Conservation (phyloP, 164 flowering plant genomes). For the Piper longum region DNA sequence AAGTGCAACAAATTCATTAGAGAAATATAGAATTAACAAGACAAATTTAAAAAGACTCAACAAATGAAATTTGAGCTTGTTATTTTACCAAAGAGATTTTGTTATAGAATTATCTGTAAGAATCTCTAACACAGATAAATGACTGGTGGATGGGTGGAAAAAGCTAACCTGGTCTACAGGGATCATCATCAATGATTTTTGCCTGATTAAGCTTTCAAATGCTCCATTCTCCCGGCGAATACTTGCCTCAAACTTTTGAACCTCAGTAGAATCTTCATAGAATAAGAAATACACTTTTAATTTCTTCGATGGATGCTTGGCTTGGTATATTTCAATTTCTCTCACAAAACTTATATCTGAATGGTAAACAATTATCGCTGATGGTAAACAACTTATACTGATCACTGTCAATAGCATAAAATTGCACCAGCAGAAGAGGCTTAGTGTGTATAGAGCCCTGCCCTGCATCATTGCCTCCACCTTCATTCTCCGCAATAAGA, state of each 20-base stretch:
- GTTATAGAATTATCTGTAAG: neutral
- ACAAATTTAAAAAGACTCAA: too few species aligned
- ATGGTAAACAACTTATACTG: slow-evolving; percentile 60
- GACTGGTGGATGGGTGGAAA: neutral
- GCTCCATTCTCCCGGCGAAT: slow-evolving; percentile 89
- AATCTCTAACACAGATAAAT: neutral
- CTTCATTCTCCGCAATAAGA: slow-evolving; percentile 18
- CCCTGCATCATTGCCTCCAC: slow-evolving; percentile 13
- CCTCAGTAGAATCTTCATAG: slow-evolving; percentile 91
- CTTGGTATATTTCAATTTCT: slow-evolving; percentile 83
- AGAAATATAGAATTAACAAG: too few species aligned
- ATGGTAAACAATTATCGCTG: slow-evolving; percentile 74
- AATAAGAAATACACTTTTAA: slow-evolving; percentile 87
- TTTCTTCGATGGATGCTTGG: slow-evolving; percentile 62
- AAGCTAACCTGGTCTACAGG: slow-evolving; percentile 67
- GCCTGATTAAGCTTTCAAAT: slow-evolving; percentile 90
- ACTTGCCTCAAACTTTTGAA: slow-evolving; percentile 94
- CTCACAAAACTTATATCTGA: slow-evolving; percentile 91
- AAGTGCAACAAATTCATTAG: too few species aligned
- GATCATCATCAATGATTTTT: slow-evolving; percentile 91
- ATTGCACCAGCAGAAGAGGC: slow-evolving; percentile 57
- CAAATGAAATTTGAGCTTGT: neutral
- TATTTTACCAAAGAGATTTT: neutral
- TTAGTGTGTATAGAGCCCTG: slow-evolving; percentile 17
- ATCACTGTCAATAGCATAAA: slow-evolving; percentile 75